Evolutionary conservation across 805 yeast species (phyloP).

Genomic region (Pichia exigua): DNA sequence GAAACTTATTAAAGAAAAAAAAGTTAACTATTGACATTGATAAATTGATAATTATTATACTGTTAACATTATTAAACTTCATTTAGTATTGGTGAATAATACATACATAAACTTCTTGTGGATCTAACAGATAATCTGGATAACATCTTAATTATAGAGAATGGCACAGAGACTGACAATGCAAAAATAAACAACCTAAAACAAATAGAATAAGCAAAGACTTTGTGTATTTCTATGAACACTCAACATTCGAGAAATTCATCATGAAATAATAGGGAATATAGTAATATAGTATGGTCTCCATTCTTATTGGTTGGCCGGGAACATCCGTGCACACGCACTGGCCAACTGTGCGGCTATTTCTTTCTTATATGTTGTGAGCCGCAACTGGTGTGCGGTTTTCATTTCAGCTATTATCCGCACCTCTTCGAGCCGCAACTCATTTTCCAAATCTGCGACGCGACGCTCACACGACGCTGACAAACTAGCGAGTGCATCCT

Average conservation of each 20-base stretch:
- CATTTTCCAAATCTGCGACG: not conserved
- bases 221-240: not conserved
- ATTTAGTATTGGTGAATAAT: not conserved
- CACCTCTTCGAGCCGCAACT: not conserved
- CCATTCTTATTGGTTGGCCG: not conserved
- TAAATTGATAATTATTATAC: too few relatives aligned
- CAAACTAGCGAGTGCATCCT: not conserved
- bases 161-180: not conserved
- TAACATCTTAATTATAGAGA: conserved; percentile 17
- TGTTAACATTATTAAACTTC: too few relatives aligned
- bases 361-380: not conserved
- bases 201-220: not conserved
- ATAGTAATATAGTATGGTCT: not conserved
- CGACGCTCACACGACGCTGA: not conserved
- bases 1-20: not conserved
- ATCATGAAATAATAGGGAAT: not conserved
- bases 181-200: not conserved
- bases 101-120: conserved; percentile 25
- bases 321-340: not conserved
- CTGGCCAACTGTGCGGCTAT: not conserved
- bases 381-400: not conserved
- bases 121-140: conserved; percentile 27
- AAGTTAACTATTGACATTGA: too few relatives aligned
- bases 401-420: not conserved
- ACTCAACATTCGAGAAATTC: not conserved